Evolutionary conservation across 768 basidiomycete genomes (phyloP).

Genomic region (Boletus vinaceobasis): DNA sequence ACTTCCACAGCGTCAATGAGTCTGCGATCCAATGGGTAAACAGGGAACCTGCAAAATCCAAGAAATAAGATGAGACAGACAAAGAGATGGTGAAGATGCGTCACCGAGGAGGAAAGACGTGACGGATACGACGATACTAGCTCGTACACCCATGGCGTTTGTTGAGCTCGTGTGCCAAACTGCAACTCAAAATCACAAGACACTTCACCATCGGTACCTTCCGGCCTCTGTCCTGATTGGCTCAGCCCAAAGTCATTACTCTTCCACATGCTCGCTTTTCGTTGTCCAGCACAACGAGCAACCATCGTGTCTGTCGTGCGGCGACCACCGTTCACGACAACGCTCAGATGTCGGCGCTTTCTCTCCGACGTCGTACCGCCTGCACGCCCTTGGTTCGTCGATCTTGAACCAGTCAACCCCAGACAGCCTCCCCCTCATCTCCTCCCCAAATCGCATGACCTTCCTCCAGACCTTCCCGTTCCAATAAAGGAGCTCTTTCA

Average conservation of each 20-base stretch:
- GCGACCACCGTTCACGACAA: neutral
- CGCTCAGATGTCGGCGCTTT: neutral
- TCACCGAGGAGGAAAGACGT: conserved; percentile 80
- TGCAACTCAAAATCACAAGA: conserved; percentile 13
- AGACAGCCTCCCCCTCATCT: conserved; percentile 27
- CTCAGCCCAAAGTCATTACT: neutral
- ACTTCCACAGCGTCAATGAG: conserved; percentile 85
- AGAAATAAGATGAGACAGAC: neutral
- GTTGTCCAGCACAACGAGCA: conserved; percentile 10
- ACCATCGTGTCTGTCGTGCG: neutral
- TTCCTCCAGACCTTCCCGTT: conserved; percentile 50
- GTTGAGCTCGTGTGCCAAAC: conserved; percentile 8
- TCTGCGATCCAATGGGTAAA: conserved; percentile 95
- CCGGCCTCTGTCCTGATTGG: conserved; percentile 12
- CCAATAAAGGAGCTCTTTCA: conserved; percentile 54
- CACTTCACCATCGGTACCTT: conserved; percentile 8
- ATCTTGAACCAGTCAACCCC: conserved; percentile 33
- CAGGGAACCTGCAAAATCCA: conserved; percentile 52
- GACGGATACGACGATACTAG: conserved; percentile 68
- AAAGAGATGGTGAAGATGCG: conserved; percentile 7
- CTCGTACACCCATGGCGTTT: conserved; percentile 62
- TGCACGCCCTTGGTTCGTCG: conserved; percentile 65
- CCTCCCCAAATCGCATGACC: conserved; percentile 25
- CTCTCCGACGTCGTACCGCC: conserved; percentile 4
- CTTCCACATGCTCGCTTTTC: conserved; percentile 20